Evolutionary conservation across 176 grass and related monocot genomes (phyloP), one percentile per base, ranked within the genome.

Genomic region (Hsuehochloa calcarea): DNA sequence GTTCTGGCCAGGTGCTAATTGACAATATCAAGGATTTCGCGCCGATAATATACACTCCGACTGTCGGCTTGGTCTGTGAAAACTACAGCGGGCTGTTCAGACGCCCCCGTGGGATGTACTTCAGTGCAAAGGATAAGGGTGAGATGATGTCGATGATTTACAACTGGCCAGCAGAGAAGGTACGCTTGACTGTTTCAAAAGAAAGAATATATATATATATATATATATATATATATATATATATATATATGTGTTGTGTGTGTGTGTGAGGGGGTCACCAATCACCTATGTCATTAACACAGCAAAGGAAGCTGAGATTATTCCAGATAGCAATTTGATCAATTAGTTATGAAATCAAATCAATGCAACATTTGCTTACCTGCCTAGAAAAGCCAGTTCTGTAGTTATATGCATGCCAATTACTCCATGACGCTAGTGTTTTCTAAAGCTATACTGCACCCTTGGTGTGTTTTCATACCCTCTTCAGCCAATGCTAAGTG

Each of bases 141-240:
- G 96, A 98, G 74, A 98, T 98, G 96, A 98, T 98, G 91, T 98
- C 96, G 56, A 98, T 98, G 96, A 98, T 98, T 76, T 92, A 98
- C 84, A 95, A 98, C 82, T 98, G 96, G 96, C 96, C 96, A 78
- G 87, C 88, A 12, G 85, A 94, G 22, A 88, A 92, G 87, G 92
- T 94, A 72, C 51, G 77, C 68, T 75, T 80, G 44, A 81, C n/a
- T 66, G 17, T 65, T 68, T 56, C 4, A 2, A 65, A 54, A 43
- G 39, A 34, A 29, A 29, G n/a, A n/a, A n/a, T n/a, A n/a, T n/a
- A n/a, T n/a, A n/a, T n/a, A n/a, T n/a, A n/a, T n/a, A n/a, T n/a
- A n/a, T n/a, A n/a, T n/a, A n/a, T n/a, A n/a, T n/a, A n/a, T n/a
- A n/a, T n/a, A n/a, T n/a, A n/a, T n/a, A n/a, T n/a, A n/a, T n/a